Evolutionary conservation across 768 basidiomycete species (phyloP), one percentile per base, ranked within the genome.

Genomic region (Phylloporus arenicola): DNA sequence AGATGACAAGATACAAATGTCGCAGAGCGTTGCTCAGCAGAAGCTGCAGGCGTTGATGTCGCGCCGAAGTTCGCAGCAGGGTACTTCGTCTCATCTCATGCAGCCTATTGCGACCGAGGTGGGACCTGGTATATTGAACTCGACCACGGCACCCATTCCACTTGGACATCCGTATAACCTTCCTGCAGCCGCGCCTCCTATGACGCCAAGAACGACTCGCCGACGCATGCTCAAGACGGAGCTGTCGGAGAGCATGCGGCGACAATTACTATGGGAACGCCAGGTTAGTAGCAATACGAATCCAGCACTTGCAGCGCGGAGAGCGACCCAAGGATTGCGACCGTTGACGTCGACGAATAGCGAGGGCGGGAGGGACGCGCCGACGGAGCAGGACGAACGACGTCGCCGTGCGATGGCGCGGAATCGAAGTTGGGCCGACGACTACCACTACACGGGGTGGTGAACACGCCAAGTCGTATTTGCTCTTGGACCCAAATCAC

Each of bases 171-270:
- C 87, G 6, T 88, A 89, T 68, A 86, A 88, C 59, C 76, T 91
- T 22, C 88, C 88, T 0, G 74, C 77, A 11, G 71, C 79, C 29
- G 70, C 75, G 0, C 71, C 79, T 16, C 88, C 88, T 3, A 84
- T 86, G 57, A 90, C 89, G 1, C 92, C 92, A 0, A 82, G 87
- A 31, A 91, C 92, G 38, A 92, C 90, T 3, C 78, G 92, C 3
- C 75, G 88, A 44, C 77, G 80, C 57, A 94, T 94, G 88, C 74
- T 94, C 41, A 75, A 83, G 48, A 86, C 83, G 4, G 92, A 95
- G 68, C 73, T 95, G 62, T 85, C 86, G 29, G 92, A 95, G 68
- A 86, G 84, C 51, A 69, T 95, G 54, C 75, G 92, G 19, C 74
- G 86, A 41, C 88, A 92, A 58, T 64, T 93, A 50, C 68, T 93